Conservation (phyloP, 345 rosid genomes). For the Theobroma cacao region DNA sequence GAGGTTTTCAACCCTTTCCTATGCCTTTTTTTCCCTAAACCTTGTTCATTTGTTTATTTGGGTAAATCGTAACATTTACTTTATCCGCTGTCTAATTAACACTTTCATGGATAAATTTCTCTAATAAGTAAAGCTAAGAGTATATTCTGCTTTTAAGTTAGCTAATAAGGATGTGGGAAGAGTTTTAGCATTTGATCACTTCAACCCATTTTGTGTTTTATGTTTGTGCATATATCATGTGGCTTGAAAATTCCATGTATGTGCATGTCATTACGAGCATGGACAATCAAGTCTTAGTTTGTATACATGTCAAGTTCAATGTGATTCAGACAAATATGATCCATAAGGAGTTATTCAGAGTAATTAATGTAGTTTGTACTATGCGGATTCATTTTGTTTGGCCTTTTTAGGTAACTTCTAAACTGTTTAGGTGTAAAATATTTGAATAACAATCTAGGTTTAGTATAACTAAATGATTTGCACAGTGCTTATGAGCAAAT, state of each 20-base stretch:
- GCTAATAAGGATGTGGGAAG: background rate
- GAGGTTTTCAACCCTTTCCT: constrained; percentile 40
- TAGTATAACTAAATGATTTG: background rate
- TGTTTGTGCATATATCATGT: background rate
- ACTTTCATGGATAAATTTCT: background rate
- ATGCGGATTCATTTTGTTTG: background rate
- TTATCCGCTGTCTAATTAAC: background rate
- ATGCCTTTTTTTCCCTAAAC: background rate
- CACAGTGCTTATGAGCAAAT: background rate
- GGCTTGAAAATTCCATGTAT: background rate
- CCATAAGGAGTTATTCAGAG: background rate
- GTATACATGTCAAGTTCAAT: background rate
- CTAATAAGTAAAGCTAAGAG: background rate
- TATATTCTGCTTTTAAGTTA: background rate
- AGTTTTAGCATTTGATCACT: background rate
- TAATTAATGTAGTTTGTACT: background rate
- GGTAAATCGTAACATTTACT: background rate
- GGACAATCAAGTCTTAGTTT: background rate
- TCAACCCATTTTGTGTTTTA: background rate
- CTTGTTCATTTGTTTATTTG: background rate
- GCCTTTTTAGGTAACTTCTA: background rate
- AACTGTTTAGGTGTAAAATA: background rate
- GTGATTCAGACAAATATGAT: background rate
- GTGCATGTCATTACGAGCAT: background rate
- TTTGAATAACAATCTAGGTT: background rate